Evolutionary conservation across 768 basidiomycete genomes (phyloP).

Genomic region (Boletus reticuloceps): DNA sequence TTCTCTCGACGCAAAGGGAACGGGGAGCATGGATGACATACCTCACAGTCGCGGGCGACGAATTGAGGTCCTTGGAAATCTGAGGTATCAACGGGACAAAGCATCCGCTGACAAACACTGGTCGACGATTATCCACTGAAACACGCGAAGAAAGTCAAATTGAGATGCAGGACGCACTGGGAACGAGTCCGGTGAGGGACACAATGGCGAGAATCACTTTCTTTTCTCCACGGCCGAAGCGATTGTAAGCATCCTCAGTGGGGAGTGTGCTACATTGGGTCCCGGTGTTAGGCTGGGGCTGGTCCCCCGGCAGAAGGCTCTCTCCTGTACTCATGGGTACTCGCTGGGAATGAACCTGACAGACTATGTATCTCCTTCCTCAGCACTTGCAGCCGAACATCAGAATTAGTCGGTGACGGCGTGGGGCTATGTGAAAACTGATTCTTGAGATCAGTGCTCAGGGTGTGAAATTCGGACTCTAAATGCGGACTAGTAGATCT

Average conservation of each 20-base stretch:
- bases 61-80: slow-evolving; percentile 61
- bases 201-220: slow-evolving; percentile 54
- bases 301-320: slow-evolving; percentile 21
- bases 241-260: slow-evolving; percentile 46
- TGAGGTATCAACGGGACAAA: slow-evolving; percentile 77
- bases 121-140: neutral
- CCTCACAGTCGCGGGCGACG: slow-evolving; percentile 60
- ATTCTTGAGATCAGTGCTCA: no score
- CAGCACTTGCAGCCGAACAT: no score
- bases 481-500: no score
- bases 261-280: neutral
- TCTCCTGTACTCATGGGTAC: slow-evolving; percentile 28
- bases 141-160: neutral
- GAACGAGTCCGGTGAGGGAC: slow-evolving; percentile 60
- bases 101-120: slow-evolving; percentile 66
- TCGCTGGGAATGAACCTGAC: no score
- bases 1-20: neutral
- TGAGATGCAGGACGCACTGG: slow-evolving; percentile 40
- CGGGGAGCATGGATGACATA: slow-evolving; percentile 14
- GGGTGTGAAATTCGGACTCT: no score
- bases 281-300: neutral
- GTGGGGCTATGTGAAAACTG: no score
- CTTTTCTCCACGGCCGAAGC: slow-evolving; percentile 56
- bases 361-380: no score
- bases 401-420: no score